Evolutionary conservation across 2,329 filamentous ascomycete genomes (phyloP).

Genomic region (Colletotrichum sp.): DNA sequence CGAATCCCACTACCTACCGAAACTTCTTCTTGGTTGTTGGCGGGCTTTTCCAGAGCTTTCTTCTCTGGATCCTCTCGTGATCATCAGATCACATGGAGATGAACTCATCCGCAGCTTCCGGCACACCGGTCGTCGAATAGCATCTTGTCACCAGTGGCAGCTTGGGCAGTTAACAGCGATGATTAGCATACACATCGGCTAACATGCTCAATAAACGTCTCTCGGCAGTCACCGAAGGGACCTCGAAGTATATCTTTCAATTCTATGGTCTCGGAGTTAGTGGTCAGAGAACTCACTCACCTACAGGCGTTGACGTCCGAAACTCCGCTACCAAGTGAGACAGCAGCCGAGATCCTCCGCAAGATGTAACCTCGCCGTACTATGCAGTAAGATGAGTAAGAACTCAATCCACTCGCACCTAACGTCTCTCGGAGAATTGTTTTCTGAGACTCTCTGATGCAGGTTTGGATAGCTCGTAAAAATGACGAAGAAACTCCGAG

Average conservation of each 20-base stretch:
- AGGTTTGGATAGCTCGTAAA: not conserved
- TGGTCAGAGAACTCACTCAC: not conserved
- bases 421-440: not conserved
- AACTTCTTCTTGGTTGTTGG: not conserved
- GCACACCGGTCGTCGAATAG: not conserved
- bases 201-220: not conserved
- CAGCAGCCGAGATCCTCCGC: not conserved
- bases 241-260: not conserved
- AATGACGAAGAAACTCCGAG: not conserved
- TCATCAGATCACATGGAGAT: constrained; percentile 6
- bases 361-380: not conserved
- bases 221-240: not conserved
- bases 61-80: not conserved
- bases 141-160: not conserved
- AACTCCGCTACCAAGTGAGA: not conserved
- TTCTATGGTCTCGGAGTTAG: not conserved
- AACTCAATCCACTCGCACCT: not conserved
- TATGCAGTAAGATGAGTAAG: not conserved
- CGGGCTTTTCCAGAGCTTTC: not conserved
- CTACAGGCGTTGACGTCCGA: not conserved
- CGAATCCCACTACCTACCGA: not conserved
- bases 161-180: not conserved
- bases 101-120: constrained; percentile 8
- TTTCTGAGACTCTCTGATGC: not conserved
- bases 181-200: not conserved